Base-by-base conservation (phyloP, 768 basidiomycete species). In the Naganishia vaughanmartiniae region DNA sequence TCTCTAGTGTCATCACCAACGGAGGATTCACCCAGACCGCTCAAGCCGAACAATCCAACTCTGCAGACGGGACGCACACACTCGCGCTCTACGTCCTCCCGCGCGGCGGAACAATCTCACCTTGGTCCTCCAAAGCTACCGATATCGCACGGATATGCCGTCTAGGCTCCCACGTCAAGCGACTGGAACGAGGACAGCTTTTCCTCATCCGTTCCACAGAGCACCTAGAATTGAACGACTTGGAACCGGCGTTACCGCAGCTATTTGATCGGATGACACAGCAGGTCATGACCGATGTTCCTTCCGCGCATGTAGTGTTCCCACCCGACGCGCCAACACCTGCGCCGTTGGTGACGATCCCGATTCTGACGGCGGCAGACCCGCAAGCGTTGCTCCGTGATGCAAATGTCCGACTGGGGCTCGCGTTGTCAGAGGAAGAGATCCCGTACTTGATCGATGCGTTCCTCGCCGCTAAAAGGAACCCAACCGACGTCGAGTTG, bases 41-140 rank as follows among this genome's bases (percentile, higher is more conserved):
- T 78, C 14, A 30, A 33, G 31, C 42, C 66, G 53, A 57, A 72
- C 34, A 54, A 70, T 28, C 67, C 19, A 26, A 36, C 19, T 11
- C 21, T 73, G 78, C 80, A 31, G 34, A 77, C 83, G n/a, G 75
- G 83, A 63, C 76, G 77, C 21, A 77, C 78, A 12, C 42, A 12
- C 86, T 87, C 58, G 83, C 88, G 14, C 82, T 88, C 51, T 95
- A 87, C 78, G 87, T 96, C 48, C 83, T 90, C 7, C 94, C 94
- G 14, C 84, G 94, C 70, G 85, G 87, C 10, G 94, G 95, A 4
- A 93, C 94, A 4, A 89, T 98, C 76, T 97, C 95, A 4, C 94
- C 96, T 1, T 99, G 96, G 96, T 97, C 95, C 6, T 95, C 91
- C 82, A 99, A 99, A 83, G 95, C 96, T 1, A 97, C 95, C 0